Evolutionary conservation across 495 filamentous ascomycete species (phyloP), one percentile per base, ranked within the genome.

Genomic region (Sordaria brevicollis): DNA sequence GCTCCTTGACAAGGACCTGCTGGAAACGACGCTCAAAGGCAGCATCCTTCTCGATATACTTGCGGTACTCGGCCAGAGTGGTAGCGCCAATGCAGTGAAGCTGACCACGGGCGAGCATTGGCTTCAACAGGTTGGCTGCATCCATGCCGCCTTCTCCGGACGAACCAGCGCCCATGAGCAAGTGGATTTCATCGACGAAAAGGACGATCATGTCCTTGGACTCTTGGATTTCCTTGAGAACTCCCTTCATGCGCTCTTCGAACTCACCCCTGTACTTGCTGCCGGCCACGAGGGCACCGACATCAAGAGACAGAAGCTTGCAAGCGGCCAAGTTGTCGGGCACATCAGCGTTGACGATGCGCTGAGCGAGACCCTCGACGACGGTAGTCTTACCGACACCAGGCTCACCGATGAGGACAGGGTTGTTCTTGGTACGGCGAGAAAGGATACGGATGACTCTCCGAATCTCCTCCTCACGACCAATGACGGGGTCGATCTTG

Each of bases 301-400:
- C 95, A 76, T 99, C 95, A 13, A 99, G 87, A 10, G 94, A 96
- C 35, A 99, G 89, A 17, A 99, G 85, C 75, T 91, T 94, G 86
- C 95, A 98, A 68, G 91, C 90, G 8, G 93, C 92, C n/a, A 99
- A 83, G 75, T 97, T 96, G 73, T 95, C 94, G 35, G 95, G 95
- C 0, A 99, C 91, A 84, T 98, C 95, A 49, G 91, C 87, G 74
- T 99, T 97, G 81, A 97, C 93, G 67, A 99, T 98, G 33, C 95
- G 89, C 75, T 89, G 91, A 9, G 95, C 95, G n/a, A 99, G 86
- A 74, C 95, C 96, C 83, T 99, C 95, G 35, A 97, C 94, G 67
- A 99, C 93, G 3, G 95, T 97, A 13, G 95, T 99, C 83, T 99
- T 99, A 73, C 95, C 95, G 17, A 99, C 95, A 89, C 95, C 95